phyloP scores from a whole-genome alignment of 164 flowering plant genomes.

The Euptelea pleiosperma region DNA sequence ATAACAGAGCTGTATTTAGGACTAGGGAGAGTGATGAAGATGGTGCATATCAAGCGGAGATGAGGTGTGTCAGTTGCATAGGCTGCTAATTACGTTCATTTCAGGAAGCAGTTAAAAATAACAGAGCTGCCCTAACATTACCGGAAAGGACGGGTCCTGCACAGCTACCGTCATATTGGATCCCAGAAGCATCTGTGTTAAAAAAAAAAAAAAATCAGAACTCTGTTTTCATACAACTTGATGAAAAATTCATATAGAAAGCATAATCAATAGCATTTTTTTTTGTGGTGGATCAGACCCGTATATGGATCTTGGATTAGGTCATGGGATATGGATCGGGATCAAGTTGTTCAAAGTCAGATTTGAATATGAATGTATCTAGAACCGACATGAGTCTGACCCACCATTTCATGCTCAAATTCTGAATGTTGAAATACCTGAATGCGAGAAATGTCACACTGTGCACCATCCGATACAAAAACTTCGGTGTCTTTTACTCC shows the following conservation, averaged over 20 bases:
- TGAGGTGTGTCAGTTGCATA: too few relatives aligned
- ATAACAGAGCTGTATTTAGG: too few relatives aligned
- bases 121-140: conserved; percentile 17
- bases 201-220: conserved; percentile 11
- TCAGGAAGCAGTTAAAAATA: not conserved
- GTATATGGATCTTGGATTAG: too few relatives aligned
- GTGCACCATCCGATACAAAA: conserved; percentile 92
- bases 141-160: conserved; percentile 91
- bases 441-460: conserved; percentile 80
- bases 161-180: conserved; percentile 70
- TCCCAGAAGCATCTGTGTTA: conserved; percentile 79
- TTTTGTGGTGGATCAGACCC: too few relatives aligned
- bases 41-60: too few relatives aligned
- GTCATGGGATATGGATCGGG: too few relatives aligned
- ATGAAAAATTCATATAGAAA: too few relatives aligned
- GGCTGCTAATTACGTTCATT: not conserved
- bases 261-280: too few relatives aligned
- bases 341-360: too few relatives aligned
- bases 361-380: too few relatives aligned
- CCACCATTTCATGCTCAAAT: not conserved
- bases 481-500: conserved; percentile 52
- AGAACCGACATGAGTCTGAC: too few relatives aligned
- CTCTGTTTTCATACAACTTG: not conserved
- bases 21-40: too few relatives aligned
- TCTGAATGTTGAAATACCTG: conserved; percentile 46